phyloP scores from a whole-genome alignment of 306 rosid genomes.

The Acmispon strigosus region DNA sequence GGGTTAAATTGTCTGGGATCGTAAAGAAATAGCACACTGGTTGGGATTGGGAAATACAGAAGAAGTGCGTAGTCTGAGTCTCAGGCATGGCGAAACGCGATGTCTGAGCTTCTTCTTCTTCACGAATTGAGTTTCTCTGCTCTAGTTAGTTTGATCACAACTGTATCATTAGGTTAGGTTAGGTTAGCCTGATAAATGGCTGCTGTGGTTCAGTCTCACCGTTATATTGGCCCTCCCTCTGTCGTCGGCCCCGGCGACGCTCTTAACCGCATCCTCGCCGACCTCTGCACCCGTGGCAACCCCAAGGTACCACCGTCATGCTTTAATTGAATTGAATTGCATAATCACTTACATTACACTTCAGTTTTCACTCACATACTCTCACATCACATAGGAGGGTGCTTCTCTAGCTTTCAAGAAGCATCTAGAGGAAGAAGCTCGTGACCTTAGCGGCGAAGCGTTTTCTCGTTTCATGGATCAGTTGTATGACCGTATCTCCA shows the following conservation, averaged over 20 bases:
- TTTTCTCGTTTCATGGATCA: constrained; percentile 95
- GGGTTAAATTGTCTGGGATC: too few relatives aligned
- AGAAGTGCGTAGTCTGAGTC: background rate
- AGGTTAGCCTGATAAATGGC: constrained; percentile 28
- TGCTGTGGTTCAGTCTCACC: constrained; percentile 50
- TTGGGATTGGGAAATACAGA: background rate
- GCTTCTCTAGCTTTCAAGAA: constrained; percentile 71
- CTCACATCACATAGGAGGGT: constrained; percentile 52
- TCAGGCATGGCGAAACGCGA: constrained; percentile 13
- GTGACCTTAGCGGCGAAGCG: constrained; percentile 88
- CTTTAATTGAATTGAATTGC: too few relatives aligned
- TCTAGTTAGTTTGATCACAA: background rate
- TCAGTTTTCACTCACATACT: background rate
- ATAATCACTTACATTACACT: background rate
- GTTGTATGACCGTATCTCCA: constrained; percentile 75
- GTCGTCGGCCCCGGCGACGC: constrained; percentile 57
- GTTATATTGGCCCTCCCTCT: constrained; percentile 45
- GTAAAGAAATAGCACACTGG: background rate
- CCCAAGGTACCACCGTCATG: constrained; percentile 47
- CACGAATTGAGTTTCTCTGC: background rate
- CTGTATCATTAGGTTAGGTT: constrained; percentile 11
- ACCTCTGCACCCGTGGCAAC: constrained; percentile 83
- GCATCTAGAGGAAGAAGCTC: constrained; percentile 90
- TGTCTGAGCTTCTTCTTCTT: background rate
- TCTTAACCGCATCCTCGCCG: constrained; percentile 76